Conservation (phyloP, 73 alveolate genomes). For the Breviolum minutum region DNA sequence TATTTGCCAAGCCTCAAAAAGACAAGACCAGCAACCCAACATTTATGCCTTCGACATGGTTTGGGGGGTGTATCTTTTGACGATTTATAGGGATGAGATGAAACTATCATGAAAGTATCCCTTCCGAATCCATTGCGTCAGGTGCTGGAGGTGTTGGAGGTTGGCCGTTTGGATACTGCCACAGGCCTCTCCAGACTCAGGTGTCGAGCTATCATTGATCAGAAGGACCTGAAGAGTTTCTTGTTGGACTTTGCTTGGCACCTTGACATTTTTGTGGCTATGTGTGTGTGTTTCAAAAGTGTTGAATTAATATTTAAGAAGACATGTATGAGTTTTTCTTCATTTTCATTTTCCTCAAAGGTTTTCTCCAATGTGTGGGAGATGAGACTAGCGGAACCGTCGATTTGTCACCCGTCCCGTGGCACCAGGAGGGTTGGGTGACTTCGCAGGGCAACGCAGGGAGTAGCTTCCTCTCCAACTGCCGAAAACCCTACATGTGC, state of each 20-base stretch:
- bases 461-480: constrained; percentile 36
- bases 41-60: too few relatives aligned
- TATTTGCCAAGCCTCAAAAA: too few relatives aligned
- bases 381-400: too few relatives aligned
- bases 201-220: constrained; percentile 57
- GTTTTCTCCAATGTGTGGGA: neutral
- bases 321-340: neutral
- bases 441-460: constrained; percentile 91
- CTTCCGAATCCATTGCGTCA: neutral
- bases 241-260: neutral
- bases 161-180: constrained; percentile 47
- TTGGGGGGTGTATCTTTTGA: too few relatives aligned
- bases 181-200: constrained; percentile 54
- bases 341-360: neutral
- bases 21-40: too few relatives aligned
- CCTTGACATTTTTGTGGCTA: neutral
- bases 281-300: neutral
- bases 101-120: too few relatives aligned
- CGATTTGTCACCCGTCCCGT: too few relatives aligned
- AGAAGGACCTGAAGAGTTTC: neutral
- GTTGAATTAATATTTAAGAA: neutral
- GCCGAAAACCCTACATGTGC: constrained; percentile 73
- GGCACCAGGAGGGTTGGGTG: constrained; percentile 87
- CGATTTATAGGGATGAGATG: too few relatives aligned
- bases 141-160: constrained; percentile 71